phyloP scores from a whole-genome alignment of 352 stramenopile species.

The Phytophthora pluvialis region DNA sequence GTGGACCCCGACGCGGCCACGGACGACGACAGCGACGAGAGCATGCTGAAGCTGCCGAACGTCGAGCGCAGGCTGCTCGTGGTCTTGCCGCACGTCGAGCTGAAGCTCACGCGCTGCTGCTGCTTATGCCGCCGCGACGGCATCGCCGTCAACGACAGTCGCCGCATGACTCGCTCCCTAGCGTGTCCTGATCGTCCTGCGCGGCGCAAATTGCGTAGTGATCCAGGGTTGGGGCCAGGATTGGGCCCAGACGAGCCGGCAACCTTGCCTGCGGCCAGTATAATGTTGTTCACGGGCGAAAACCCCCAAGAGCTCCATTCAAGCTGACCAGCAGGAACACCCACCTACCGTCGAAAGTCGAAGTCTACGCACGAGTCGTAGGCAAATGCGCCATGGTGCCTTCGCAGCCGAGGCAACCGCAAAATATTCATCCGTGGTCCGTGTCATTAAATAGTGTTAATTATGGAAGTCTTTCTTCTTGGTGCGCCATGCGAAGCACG shows the following conservation, averaged over 20 bases:
- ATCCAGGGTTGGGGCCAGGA: too few species aligned
- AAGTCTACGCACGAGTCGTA: too few species aligned
- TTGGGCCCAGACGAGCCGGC: too few species aligned
- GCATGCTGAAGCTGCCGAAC: slow-evolving; percentile 44
- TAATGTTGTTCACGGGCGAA: too few species aligned
- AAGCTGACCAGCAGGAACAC: too few species aligned
- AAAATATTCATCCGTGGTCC: too few species aligned
- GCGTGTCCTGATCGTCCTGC: not conserved
- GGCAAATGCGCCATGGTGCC: too few species aligned
- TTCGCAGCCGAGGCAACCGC: too few species aligned
- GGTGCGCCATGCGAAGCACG: not conserved
- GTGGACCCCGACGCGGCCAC: slow-evolving; percentile 34
- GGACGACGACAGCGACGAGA: slow-evolving; percentile 33
- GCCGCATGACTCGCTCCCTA: slow-evolving; percentile 24
- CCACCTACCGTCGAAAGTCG: too few species aligned
- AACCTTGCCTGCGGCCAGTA: too few species aligned
- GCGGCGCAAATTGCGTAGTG: slow-evolving; percentile 40
- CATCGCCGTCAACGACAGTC: slow-evolving; percentile 45
- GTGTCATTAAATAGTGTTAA: not conserved
- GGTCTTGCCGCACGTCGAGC: slow-evolving; percentile 21
- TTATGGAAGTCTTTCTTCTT: not conserved
- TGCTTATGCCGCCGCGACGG: slow-evolving; percentile 33
- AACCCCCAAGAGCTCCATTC: too few species aligned
- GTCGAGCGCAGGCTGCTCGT: slow-evolving; percentile 37
- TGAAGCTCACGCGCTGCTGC: slow-evolving; percentile 30